phyloP scores from a whole-genome alignment of 768 basidiomycete species.

The Lactarius deliciosus region DNA sequence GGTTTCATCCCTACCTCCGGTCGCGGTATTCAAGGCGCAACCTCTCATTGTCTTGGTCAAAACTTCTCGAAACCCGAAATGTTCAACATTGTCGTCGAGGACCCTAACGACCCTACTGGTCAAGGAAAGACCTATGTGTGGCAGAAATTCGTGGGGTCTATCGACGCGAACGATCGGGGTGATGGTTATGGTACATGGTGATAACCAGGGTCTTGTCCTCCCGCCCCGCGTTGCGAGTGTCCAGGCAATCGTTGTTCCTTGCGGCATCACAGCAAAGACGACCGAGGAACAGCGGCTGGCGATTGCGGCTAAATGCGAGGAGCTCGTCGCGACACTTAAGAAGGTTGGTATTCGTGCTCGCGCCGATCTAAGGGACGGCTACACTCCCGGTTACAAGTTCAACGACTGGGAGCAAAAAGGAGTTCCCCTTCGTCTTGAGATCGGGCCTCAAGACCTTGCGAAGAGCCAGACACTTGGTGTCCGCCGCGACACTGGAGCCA shows the following conservation, averaged over 20 bases:
- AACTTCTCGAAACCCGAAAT: conserved; percentile 96
- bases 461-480: conserved; percentile 81
- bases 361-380: conserved; percentile 91
- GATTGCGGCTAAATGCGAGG: conserved; percentile 77
- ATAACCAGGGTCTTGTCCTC: conserved; percentile 94
- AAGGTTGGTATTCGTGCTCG: conserved; percentile 77
- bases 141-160: conserved; percentile 99
- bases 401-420: conserved; percentile 99
- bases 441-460: conserved; percentile 89
- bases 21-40: conserved; percentile 96
- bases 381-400: conserved; percentile 99
- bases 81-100: conserved; percentile 98
- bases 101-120: conserved; percentile 72
- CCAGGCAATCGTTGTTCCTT: conserved; percentile 90
- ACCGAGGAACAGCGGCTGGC: conserved; percentile 60
- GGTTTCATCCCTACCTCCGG: conserved; percentile 97
- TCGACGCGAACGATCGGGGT: conserved; percentile 96
- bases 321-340: conserved; percentile 70
- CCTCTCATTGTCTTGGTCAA: conserved; percentile 96
- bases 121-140: conserved; percentile 80
- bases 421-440: conserved; percentile 94
- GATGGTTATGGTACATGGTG: conserved; percentile 99
- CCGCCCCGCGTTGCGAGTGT: conserved; percentile 95
- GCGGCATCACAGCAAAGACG: conserved; percentile 88
- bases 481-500: conserved; percentile 75